phyloP scores from a whole-genome alignment of 305 asterid genomes.

The Monarda citriodora region DNA sequence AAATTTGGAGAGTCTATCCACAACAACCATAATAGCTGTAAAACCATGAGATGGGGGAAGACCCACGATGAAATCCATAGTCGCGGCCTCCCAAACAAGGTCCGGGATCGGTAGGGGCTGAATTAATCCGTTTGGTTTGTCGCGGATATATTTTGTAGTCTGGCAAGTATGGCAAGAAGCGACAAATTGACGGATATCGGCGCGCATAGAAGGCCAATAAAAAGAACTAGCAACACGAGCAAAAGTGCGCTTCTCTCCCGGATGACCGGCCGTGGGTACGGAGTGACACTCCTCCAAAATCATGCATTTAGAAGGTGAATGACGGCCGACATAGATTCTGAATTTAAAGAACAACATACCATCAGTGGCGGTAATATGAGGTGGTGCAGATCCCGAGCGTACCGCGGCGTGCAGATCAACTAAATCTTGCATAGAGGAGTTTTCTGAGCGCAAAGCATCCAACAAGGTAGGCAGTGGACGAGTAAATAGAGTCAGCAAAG shows the following conservation, averaged over 20 bases:
- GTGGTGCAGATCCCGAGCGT: too few species aligned
- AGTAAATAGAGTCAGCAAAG: background rate
- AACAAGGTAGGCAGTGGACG: background rate
- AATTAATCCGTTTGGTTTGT: background rate
- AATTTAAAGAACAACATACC: too few species aligned
- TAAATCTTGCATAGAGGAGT: background rate
- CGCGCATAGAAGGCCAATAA: background rate
- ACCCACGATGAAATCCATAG: conserved; percentile 5
- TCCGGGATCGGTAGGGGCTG: background rate
- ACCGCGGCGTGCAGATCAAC: background rate
- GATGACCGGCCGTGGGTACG: too few species aligned
- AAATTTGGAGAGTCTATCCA: background rate
- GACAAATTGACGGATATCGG: background rate
- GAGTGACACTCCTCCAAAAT: background rate
- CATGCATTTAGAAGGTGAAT: too few species aligned
- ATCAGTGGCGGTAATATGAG: too few species aligned
- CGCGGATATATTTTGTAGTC: background rate
- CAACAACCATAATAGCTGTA: background rate
- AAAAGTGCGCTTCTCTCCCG: too few species aligned
- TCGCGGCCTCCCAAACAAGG: background rate
- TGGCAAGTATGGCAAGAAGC: background rate
- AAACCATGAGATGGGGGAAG: too few species aligned
- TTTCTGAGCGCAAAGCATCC: background rate
- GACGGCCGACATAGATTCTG: too few species aligned
- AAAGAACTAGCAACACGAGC: background rate